Base-by-base conservation (phyloP, 306 rosid genomes). In the Medicago ruthenica region DNA sequence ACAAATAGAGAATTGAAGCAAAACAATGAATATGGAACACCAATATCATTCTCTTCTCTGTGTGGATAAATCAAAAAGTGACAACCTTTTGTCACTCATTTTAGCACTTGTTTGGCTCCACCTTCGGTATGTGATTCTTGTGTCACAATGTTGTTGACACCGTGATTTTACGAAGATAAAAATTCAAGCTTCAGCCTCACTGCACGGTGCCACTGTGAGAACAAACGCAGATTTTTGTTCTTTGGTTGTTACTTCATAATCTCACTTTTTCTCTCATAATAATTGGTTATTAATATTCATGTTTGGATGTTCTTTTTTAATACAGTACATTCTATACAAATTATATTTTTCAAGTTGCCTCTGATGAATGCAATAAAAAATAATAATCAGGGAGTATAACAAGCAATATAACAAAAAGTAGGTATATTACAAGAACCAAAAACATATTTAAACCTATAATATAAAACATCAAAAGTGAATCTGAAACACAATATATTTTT, bases 1-100 rank as follows among this genome's bases (percentile, higher is more conserved):
- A 41, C 80, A 14, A 57, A 76, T 76, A 64, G 72, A 17, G 80
- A 70, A 80, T 77, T 80, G 74, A 81, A 79, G 67, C 73, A 74
- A 20, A 84, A 79, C 44, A 65, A 83, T 69, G 83, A 72, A 73
- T 58, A 74, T 75, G 83, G 84, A 70, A 50, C 69, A 65, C 77
- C 83, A 45, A 44, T 47, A 42, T 59, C 60, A 47, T 58, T 81
- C 78, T 68, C 85, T 67, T 86, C 89, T 69, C 58, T 87, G 79
- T 79, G 86, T 64, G 82, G 89, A 68, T 75, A 60, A 63, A 62
- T 82, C 34, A 7, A 65, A 64, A 41, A 78, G 51, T 17, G 70
- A 11, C 18, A 9, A 4, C 74, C 39, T 59, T 8, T 17, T 22
- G 44, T 18, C 55, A 13, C 62, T 48, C 48, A 17, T 27, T 37